phyloP scores from a whole-genome alignment of 495 filamentous ascomycete species.

The Cudoniella acicularis region DNA sequence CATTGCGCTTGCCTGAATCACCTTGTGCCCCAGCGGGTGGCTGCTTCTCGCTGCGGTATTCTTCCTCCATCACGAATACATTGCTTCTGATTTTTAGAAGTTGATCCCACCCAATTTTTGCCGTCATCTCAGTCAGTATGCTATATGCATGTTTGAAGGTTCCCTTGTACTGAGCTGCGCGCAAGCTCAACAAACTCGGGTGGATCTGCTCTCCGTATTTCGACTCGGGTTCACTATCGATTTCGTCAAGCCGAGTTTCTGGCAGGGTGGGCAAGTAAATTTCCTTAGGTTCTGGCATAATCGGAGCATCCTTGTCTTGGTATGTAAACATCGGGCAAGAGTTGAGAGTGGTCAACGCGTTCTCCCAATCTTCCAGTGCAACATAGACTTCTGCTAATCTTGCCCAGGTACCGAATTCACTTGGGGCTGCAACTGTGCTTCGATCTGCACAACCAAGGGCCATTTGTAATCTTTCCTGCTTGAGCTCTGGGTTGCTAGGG shows the following conservation, averaged over 20 bases:
- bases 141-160: slow-evolving; percentile 95
- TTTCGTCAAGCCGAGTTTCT: slow-evolving; percentile 92
- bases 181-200: slow-evolving; percentile 78
- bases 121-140: slow-evolving; percentile 88
- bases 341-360: slow-evolving; percentile 91
- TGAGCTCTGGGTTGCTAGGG: slow-evolving; percentile 42
- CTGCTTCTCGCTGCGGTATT: slow-evolving; percentile 89
- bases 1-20: slow-evolving; percentile 55
- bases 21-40: slow-evolving; percentile 46
- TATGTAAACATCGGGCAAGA: slow-evolving; percentile 99
- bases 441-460: slow-evolving; percentile 91
- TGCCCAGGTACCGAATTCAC: slow-evolving; percentile 97
- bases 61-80: slow-evolving; percentile 99
- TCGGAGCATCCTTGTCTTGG: slow-evolving; percentile 92
- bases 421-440: slow-evolving; percentile 89
- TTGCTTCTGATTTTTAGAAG: slow-evolving; percentile 88
- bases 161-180: slow-evolving; percentile 83
- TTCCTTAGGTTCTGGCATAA: slow-evolving; percentile 86
- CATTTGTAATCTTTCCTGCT: slow-evolving; percentile 62
- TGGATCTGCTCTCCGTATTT: slow-evolving; percentile 81
- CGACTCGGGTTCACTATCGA: slow-evolving; percentile 81
- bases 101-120: slow-evolving; percentile 96
- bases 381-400: slow-evolving; percentile 90
- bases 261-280: slow-evolving; percentile 81
- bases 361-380: slow-evolving; percentile 87